Percentiles rank a stretch among this genome's conserved stretches.
phyloP scores from a whole-genome alignment of 202 grass and related monocot species.

The Eragrostis tef region DNA sequence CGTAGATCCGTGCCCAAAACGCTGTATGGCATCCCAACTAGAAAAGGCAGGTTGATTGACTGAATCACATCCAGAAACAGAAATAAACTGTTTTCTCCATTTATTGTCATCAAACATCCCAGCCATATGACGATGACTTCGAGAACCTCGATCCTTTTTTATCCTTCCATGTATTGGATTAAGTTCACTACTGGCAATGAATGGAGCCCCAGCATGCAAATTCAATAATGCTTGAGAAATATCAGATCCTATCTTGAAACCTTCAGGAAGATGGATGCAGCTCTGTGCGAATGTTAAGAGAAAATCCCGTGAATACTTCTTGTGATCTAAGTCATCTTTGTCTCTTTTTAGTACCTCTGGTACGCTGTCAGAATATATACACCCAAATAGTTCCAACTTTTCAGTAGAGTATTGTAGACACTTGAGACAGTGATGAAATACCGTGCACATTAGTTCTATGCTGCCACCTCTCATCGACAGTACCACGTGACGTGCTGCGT shows the following conservation, averaged over 20 bases:
- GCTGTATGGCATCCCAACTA: constrained; percentile 52
- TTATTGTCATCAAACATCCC: no score
- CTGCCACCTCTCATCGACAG: constrained; percentile 69
- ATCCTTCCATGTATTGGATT: constrained; percentile 54
- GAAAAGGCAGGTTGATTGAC: constrained; percentile 26
- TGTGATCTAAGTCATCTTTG: constrained; percentile 46
- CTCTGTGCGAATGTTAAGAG: constrained; percentile 65
- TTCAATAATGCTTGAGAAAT: constrained; percentile 55
- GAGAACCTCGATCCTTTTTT: constrained; percentile 52
- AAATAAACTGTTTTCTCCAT: no score
- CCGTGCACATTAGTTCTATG: constrained; percentile 48
- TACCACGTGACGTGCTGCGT: constrained; percentile 44
- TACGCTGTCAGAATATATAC: constrained; percentile 5
- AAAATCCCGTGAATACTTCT: constrained; percentile 92
- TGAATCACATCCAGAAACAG: constrained; percentile 48
- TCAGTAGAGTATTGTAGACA: constrained; percentile 56
- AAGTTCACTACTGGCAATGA: constrained; percentile 42
- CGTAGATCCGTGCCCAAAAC: constrained; percentile 52
- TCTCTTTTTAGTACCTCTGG: constrained; percentile 39
- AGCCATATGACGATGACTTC: constrained; percentile 35
- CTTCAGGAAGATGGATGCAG: constrained; percentile 70
- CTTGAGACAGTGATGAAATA: constrained; percentile 53
- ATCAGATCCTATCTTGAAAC: constrained; percentile 65
- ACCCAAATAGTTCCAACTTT: constrained; percentile 46
- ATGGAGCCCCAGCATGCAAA: constrained; percentile 19